Evolutionary conservation across 139 green algal genomes (phyloP).

Genomic region (Edaphochlamys debaryana): DNA sequence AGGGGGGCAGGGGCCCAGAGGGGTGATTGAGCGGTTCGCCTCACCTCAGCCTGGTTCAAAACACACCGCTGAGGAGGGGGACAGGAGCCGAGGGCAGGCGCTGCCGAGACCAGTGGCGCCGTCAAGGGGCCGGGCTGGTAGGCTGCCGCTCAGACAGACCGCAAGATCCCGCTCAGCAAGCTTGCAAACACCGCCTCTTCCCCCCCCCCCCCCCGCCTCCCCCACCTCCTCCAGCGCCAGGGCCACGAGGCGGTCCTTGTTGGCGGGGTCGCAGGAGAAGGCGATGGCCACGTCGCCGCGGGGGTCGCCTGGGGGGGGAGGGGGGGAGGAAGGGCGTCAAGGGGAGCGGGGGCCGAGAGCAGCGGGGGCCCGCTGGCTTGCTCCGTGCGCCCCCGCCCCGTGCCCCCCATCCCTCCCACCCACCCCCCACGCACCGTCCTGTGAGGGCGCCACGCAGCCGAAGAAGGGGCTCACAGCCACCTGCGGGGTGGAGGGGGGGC

Average conservation of each 20-base stretch:
- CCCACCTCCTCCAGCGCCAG: slow-evolving; percentile 72
- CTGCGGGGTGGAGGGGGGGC: too few species aligned
- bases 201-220: neutral
- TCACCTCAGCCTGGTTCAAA: too few species aligned
- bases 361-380: neutral
- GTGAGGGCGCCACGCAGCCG: slow-evolving; percentile 66
- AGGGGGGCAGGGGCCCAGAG: too few species aligned
- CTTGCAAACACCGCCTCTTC: neutral
- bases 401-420: neutral
- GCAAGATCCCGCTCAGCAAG: too few species aligned
- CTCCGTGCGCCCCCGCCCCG: neutral
- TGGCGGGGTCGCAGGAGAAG: slow-evolving; percentile 86
- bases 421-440: slow-evolving; percentile 26
- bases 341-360: neutral
- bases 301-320: slow-evolving; percentile 33
- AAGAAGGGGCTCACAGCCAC: slow-evolving; percentile 60
- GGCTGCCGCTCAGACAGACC: neutral
- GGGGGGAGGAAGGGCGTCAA: neutral
- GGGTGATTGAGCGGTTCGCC: too few species aligned
- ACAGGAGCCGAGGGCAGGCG: neutral
- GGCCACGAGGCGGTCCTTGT: slow-evolving; percentile 62
- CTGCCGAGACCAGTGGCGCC: neutral
- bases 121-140: neutral
- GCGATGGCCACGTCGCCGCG: slow-evolving; percentile 79
- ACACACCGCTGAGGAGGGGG: neutral